Evolutionary conservation across 768 basidiomycete genomes (phyloP).

Genomic region (Porphyrellus cyaneotinctus): DNA sequence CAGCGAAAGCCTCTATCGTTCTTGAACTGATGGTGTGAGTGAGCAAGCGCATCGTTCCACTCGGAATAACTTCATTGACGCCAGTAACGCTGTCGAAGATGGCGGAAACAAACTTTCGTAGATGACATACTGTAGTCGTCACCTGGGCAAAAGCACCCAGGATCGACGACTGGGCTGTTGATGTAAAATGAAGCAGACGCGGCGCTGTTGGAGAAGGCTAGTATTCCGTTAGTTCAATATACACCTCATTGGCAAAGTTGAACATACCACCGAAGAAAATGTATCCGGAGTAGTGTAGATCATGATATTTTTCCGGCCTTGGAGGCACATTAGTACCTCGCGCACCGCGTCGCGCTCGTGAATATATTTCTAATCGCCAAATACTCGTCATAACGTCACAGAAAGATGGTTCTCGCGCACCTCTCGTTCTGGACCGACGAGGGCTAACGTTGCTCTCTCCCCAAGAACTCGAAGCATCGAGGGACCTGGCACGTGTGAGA

Average conservation of each 20-base stretch:
- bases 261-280: slow-evolving; percentile 33
- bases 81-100: slow-evolving; percentile 38
- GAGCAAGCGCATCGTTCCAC: slow-evolving; percentile 21
- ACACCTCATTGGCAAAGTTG: background rate
- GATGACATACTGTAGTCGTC: slow-evolving; percentile 57
- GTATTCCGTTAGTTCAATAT: slow-evolving; percentile 1
- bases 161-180: slow-evolving; percentile 62
- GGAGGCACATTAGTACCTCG: slow-evolving; percentile 70
- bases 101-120: slow-evolving; percentile 56
- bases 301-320: slow-evolving; percentile 65
- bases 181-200: slow-evolving; percentile 63
- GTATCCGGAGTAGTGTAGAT: slow-evolving; percentile 35
- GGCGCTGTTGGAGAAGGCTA: slow-evolving; percentile 54
- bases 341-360: slow-evolving; percentile 73
- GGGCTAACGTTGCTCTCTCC: slow-evolving; percentile 35
- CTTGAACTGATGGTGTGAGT: slow-evolving; percentile 36
- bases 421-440: slow-evolving; percentile 42
- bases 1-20: slow-evolving; percentile 80
- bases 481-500: slow-evolving; percentile 38
- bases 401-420: slow-evolving; percentile 23
- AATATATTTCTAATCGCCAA: slow-evolving; percentile 53
- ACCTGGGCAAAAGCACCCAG: slow-evolving; percentile 52
- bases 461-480: slow-evolving; percentile 38
- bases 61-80: slow-evolving; percentile 19
- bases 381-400: background rate